These are phyloP conservation scores for Penicillium sp. DNA, from an alignment of 2,329 filamentous ascomycete species.

Conservation along the genomic window DNA sequence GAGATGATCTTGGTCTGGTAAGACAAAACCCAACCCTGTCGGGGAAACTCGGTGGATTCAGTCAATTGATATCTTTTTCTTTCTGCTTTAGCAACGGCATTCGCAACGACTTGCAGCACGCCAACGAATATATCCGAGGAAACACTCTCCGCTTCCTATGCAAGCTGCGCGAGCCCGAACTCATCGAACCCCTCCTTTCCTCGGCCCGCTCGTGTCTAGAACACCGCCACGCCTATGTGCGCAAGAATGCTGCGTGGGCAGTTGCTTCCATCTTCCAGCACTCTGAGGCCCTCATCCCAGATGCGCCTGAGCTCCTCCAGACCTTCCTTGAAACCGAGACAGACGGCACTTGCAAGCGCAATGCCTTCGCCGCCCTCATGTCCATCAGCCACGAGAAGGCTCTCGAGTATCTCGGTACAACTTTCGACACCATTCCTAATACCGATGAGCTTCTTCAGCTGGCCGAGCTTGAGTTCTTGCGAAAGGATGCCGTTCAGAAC, in stretches of 20 bases:
- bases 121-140: slow-evolving; percentile 97
- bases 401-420: slow-evolving; percentile 79
- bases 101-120: slow-evolving; percentile 92
- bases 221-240: slow-evolving; percentile 94
- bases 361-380: slow-evolving; percentile 89
- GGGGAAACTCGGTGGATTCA: not conserved
- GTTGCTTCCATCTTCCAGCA: slow-evolving; percentile 90
- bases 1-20: slow-evolving; percentile 99
- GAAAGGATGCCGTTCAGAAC: slow-evolving; percentile 95
- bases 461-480: slow-evolving; percentile 94
- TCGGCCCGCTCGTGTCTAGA: slow-evolving; percentile 91
- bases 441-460: slow-evolving; percentile 92
- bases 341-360: slow-evolving; percentile 95
- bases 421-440: slow-evolving; percentile 92
- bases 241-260: slow-evolving; percentile 97
- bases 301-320: slow-evolving; percentile 89
- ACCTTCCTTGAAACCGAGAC: slow-evolving; percentile 88
- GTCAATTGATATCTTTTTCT: slow-evolving; percentile 22
- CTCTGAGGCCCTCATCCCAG: slow-evolving; percentile 88
- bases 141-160: slow-evolving; percentile 97
- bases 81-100: slow-evolving; percentile 78
- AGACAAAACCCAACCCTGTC: slow-evolving; percentile 31
- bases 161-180: slow-evolving; percentile 92
- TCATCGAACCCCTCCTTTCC: slow-evolving; percentile 93
- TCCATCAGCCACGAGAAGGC: slow-evolving; percentile 94